A percentile compares a stretch with the other conserved stretches of the same genome.
These are phyloP conservation scores for Asterella californica DNA, from an alignment of 225 moss, liverwort and hornwort genomes.

Conservation along the genomic window DNA sequence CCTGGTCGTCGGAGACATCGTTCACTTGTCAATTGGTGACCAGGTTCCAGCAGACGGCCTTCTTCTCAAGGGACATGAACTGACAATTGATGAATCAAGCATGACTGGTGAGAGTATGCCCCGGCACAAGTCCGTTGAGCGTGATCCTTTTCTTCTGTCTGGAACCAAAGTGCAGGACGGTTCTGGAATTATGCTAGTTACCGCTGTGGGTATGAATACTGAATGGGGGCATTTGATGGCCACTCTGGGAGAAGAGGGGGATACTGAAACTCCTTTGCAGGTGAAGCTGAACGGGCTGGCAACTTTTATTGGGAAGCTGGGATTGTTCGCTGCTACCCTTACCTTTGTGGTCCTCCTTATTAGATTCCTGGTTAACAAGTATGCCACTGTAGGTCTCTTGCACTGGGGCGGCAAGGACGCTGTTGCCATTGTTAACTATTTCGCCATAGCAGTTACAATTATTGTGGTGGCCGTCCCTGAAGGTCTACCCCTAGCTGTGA, in stretches of 20 bases:
- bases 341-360: slow-evolving; percentile 79
- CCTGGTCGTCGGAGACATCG: slow-evolving; percentile 80
- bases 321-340: slow-evolving; percentile 60
- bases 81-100: slow-evolving; percentile 84
- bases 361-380: slow-evolving; percentile 45
- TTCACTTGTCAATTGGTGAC: slow-evolving; percentile 68
- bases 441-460: slow-evolving; percentile 92
- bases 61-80: slow-evolving; percentile 55
- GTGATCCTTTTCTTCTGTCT: slow-evolving; percentile 63
- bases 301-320: slow-evolving; percentile 80
- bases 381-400: slow-evolving; percentile 36
- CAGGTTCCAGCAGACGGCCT: slow-evolving; percentile 91
- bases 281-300: slow-evolving; percentile 82
- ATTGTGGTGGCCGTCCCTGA: slow-evolving; percentile 96
- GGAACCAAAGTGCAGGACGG: slow-evolving; percentile 89
- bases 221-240: slow-evolving; percentile 98
- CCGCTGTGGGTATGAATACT: slow-evolving; percentile 82
- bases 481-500: slow-evolving; percentile 91
- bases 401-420: slow-evolving; percentile 61
- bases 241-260: slow-evolving; percentile 61
- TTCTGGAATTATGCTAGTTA: slow-evolving; percentile 60
- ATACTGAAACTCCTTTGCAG: slow-evolving; percentile 85
- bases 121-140: slow-evolving; percentile 40
- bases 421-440: slow-evolving; percentile 63
- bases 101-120: slow-evolving; percentile 86